A percentile compares a stretch with the other conserved stretches of the same genome.
Conservation (phyloP, 768 basidiomycete species). For the Chalciporus pseudorubinellus region DNA sequence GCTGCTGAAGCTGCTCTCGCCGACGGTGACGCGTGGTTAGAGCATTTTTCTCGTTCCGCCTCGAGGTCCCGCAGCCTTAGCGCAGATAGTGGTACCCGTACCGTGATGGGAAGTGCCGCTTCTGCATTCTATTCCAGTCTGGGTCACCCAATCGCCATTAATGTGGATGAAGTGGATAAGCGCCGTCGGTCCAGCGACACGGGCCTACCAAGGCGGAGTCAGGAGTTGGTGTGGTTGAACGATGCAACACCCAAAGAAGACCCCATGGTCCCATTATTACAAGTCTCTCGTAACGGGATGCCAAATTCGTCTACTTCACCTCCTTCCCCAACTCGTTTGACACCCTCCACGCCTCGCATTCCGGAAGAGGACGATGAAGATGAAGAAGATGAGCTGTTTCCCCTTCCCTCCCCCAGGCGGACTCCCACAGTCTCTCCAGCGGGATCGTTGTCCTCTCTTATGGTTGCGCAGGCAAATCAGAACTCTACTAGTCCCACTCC, state of each 20-base stretch:
- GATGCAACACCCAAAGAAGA: background rate
- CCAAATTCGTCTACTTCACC: background rate
- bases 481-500: slow-evolving; percentile 4
- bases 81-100: slow-evolving; percentile 30
- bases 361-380: slow-evolving; percentile 44
- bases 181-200: slow-evolving; percentile 47
- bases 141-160: slow-evolving; percentile 38
- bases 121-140: slow-evolving; percentile 20
- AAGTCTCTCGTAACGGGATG: background rate
- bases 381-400: slow-evolving; percentile 55
- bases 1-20: slow-evolving; percentile 55
- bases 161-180: slow-evolving; percentile 65
- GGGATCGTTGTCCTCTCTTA: slow-evolving; percentile 29
- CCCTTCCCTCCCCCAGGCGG: slow-evolving; percentile 57
- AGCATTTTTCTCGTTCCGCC: slow-evolving; percentile 63
- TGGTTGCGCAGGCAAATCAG: slow-evolving; percentile 2
- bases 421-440: slow-evolving; percentile 44
- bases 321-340: slow-evolving; percentile 14
- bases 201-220: background rate
- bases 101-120: slow-evolving; percentile 31
- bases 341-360: slow-evolving; percentile 23
- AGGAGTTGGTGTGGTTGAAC: slow-evolving; percentile 4
- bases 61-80: slow-evolving; percentile 53
- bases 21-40: slow-evolving; percentile 59
- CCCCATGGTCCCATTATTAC: background rate